Base-by-base conservation (phyloP, 192 early-diverging fungal genomes). In the Coemansia sp. region DNA sequence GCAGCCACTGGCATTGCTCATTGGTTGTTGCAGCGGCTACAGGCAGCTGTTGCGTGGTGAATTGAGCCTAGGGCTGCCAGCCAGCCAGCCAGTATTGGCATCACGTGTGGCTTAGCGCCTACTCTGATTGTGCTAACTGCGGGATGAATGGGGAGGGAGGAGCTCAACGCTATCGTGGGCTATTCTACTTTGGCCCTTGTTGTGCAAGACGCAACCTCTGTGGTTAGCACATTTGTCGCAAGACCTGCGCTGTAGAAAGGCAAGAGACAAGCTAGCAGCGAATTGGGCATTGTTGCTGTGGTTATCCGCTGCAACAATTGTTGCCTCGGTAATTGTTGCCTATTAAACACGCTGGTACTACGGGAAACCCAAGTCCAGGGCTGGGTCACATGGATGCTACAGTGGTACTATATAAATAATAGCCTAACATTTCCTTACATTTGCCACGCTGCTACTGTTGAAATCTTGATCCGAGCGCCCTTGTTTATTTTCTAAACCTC, bases 241-340 rank as follows among this genome's bases (percentile, higher is more conserved):
- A 16, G 52, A 32, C 55, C 55, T 23, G 55, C 55, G 55, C 32
- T 58, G 55, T 58, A 33, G 55, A 58, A 58, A n/a, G 55, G 16
- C 55, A 58, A 33, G 28, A n/a, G 47, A 2, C 19, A 49, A 47
- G 7, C 21, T 19, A 49, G 47, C 47, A 49, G 19, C n/a, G 47
- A 8, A 21, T 9, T 49, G 8, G 47, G 4, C 55, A 58, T 58
- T 58, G 55, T 58, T 33, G 13, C 55, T 58, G 55, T 32, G 55
- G 55, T 58, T 33, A 58, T 58, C 28, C 55, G 55, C 11, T 32
- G 28, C 55, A 58, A 49, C 55, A 58, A 58, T 58, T 32, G 55
- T 32, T 16, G 32, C 32, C 28, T 17, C 55, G 30, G 11, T 4
- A 5, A 58, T 33, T 35, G 30, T 58, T 17, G 32, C 14, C 30